Evolutionary conservation across 2,329 filamentous ascomycete genomes (phyloP), one percentile per base, ranked within the genome.

Genomic region (Fusarium concolor): DNA sequence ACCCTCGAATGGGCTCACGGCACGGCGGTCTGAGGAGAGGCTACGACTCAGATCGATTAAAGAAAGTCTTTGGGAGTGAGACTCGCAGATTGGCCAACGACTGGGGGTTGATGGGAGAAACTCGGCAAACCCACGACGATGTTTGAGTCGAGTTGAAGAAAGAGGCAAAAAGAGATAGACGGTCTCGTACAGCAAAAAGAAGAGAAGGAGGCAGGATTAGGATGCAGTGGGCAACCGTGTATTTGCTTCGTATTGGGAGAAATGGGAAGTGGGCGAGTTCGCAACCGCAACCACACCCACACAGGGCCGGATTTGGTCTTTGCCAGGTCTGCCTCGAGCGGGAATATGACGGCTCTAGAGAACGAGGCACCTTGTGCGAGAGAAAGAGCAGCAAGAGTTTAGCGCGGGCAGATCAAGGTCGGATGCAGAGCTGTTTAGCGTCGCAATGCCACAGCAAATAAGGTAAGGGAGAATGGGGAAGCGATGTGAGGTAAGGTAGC

Each of bases 271-370:
- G 51, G 47, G 24, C 31, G 51, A 49, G 54, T 22, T 63, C 39
- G 60, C 38, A 56, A 51, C 42, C 55, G 6, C n/a, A n/a, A n/a
- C n/a, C n/a, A 57, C 62, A 38, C 50, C 58, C 66, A 71, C 54
- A 45, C 31, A 53, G 51, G 62, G 59, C 71, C 71, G 71, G 71
- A 73, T 73, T 69, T 64, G 71, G 68, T 51, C 54, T 61, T 39
- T 68, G 55, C 41, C 56, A 47, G 65, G 55, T 18, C 18, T 50
- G 31, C 31, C 49, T 68, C 57, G 54, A 67, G 59, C 64, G 68
- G 63, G 60, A 53, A 63, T 60, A 55, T 53, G 66, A 46, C 54
- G 61, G 55, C 45, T 46, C 44, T 54, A 62, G 52, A 45, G 46
- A 63, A 63, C 55, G 49, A 41, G 57, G 50, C 29, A 35, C 43